Evolutionary conservation across 306 rosid genomes (phyloP).

Genomic region (Mimosa bimucronata): DNA sequence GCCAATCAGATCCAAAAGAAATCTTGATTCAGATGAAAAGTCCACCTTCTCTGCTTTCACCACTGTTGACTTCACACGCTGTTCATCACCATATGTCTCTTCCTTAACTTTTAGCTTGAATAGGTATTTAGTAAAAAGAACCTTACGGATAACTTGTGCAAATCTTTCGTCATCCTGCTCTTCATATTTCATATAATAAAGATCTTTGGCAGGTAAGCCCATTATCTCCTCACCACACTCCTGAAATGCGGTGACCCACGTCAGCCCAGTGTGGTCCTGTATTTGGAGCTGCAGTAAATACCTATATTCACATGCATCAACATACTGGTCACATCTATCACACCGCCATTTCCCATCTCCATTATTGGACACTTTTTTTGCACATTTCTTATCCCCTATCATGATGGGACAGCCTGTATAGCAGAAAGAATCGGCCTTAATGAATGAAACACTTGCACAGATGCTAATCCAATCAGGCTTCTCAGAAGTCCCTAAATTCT

Average conservation of each 20-base stretch:
- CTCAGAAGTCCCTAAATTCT: constrained; percentile 86
- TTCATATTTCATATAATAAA: constrained; percentile 67
- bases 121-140: constrained; percentile 57
- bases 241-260: constrained; percentile 95
- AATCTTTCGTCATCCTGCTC: constrained; percentile 72
- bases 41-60: constrained; percentile 75
- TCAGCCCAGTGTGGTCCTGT: constrained; percentile 81
- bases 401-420: constrained; percentile 84
- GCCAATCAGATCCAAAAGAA: constrained; percentile 62
- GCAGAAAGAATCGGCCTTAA: constrained; percentile 78
- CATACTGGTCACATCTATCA: constrained; percentile 70
- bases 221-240: constrained; percentile 89
- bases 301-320: constrained; percentile 79
- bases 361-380: constrained; percentile 79
- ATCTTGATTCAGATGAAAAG: constrained; percentile 52
- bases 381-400: constrained; percentile 84
- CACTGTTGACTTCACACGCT: constrained; percentile 78
- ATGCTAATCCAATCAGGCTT: constrained; percentile 95
- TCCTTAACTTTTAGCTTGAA: constrained; percentile 91
- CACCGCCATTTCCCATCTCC: constrained; percentile 96
- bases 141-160: constrained; percentile 65
- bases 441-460: constrained; percentile 61
- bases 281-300: constrained; percentile 79
- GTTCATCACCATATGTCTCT: constrained; percentile 84
- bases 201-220: constrained; percentile 76